Percentiles rank a stretch among this genome's conserved stretches.
Conservation (phyloP, 768 basidiomycete genomes). For the Cyclocybe cylindracea region DNA sequence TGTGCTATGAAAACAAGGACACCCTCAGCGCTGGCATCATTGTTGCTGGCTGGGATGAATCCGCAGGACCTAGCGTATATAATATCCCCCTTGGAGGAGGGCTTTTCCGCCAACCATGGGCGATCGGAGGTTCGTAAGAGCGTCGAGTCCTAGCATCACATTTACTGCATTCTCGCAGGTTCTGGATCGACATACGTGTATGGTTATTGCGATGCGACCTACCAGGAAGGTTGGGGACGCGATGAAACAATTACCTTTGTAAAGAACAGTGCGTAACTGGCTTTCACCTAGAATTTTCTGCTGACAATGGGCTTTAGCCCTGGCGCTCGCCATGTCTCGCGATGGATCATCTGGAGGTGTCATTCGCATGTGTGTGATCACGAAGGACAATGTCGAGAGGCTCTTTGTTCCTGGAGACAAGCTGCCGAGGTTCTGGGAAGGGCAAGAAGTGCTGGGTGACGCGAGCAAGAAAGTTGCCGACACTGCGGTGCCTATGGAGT, state of each 20-base stretch:
- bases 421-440: conserved; percentile 90
- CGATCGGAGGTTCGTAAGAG: conserved; percentile 76
- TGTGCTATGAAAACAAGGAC: conserved; percentile 97
- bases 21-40: conserved; percentile 89
- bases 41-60: conserved; percentile 96
- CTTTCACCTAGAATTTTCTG: conserved; percentile 1
- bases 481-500: conserved; percentile 47
- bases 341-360: conserved; percentile 98
- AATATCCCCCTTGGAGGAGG: conserved; percentile 98
- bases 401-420: conserved; percentile 90
- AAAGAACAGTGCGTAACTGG: conserved; percentile 79
- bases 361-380: conserved; percentile 97
- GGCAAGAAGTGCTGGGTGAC: conserved; percentile 65
- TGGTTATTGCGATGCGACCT: conserved; percentile 99
- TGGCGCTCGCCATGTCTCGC: conserved; percentile 94
- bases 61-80: conserved; percentile 89
- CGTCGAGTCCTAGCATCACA: background rate
- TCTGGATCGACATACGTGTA: conserved; percentile 98
- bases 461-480: conserved; percentile 30
- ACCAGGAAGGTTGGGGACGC: conserved; percentile 85
- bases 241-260: conserved; percentile 95
- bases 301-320: conserved; percentile 51
- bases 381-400: conserved; percentile 87
- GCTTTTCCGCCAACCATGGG: conserved; percentile 97
- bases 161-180: conserved; percentile 41